phyloP scores from a whole-genome alignment of 768 basidiomycete species.

The Mycena kentingensis region DNA sequence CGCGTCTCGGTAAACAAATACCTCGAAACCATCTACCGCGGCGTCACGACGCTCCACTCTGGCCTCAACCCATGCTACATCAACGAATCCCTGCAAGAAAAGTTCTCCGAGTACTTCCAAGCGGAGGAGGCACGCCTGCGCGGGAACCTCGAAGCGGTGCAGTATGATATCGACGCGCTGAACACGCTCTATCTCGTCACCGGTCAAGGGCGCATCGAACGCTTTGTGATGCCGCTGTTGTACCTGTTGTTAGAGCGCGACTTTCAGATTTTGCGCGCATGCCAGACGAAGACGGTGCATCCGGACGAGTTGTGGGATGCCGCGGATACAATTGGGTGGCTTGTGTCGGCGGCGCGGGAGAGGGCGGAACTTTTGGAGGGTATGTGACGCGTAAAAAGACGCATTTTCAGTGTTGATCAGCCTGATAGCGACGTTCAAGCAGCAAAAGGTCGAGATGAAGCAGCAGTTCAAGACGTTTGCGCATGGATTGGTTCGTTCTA shows the following conservation, averaged over 20 bases:
- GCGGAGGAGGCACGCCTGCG: slow-evolving; percentile 29
- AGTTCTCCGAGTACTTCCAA: slow-evolving; percentile 28
- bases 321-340: slow-evolving; percentile 21
- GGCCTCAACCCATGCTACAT: slow-evolving; percentile 25
- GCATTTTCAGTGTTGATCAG: not conserved
- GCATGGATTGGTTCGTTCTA: slow-evolving; percentile 28
- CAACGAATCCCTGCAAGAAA: slow-evolving; percentile 25
- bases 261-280: slow-evolving; percentile 33
- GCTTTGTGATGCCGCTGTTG: slow-evolving; percentile 38
- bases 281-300: slow-evolving; percentile 28
- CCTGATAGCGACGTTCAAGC: slow-evolving; percentile 24
- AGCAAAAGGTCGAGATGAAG: slow-evolving; percentile 27
- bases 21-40: slow-evolving; percentile 17
- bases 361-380: slow-evolving; percentile 29
- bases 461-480: slow-evolving; percentile 30
- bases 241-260: slow-evolving; percentile 37
- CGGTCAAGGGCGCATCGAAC: slow-evolving; percentile 37
- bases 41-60: slow-evolving; percentile 13
- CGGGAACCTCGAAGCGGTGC: slow-evolving; percentile 29
- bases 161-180: slow-evolving; percentile 35
- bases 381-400: slow-evolving; percentile 1
- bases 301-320: slow-evolving; percentile 31
- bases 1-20: slow-evolving; percentile 19
- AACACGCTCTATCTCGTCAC: slow-evolving; percentile 32
- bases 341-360: slow-evolving; percentile 23